phyloP scores from a whole-genome alignment of 495 filamentous ascomycete species.

The Neurospora sp. region DNA sequence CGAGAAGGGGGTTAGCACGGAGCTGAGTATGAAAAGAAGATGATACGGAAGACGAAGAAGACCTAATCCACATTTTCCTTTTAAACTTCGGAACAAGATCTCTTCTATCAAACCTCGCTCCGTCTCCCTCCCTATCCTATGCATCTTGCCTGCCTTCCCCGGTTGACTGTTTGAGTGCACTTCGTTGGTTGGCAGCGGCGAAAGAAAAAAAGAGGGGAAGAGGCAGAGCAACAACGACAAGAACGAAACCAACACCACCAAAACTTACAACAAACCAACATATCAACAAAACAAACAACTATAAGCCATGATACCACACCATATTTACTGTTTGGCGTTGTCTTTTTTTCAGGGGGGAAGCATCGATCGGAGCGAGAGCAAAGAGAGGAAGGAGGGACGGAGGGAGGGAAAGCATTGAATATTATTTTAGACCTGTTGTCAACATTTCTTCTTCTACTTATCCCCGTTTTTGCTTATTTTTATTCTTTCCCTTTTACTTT shows the following conservation, averaged over 20 bases:
- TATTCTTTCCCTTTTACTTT: slow-evolving; percentile 1
- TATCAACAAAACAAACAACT: background rate
- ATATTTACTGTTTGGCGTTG: slow-evolving; percentile 16
- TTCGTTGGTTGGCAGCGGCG: background rate
- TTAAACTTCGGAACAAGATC: background rate
- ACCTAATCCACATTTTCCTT: background rate
- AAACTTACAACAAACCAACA: background rate
- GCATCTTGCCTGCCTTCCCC: background rate
- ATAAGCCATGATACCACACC: slow-evolving; percentile 29
- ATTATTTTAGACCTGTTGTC: slow-evolving; percentile 1
- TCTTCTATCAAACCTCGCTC: background rate
- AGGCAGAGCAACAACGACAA: background rate
- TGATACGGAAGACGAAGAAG: background rate
- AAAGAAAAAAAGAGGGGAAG: background rate
- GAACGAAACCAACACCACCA: background rate
- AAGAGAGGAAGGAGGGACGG: background rate
- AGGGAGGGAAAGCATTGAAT: background rate
- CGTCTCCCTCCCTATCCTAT: background rate
- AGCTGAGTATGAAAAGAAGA: background rate
- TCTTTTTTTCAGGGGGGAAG: background rate
- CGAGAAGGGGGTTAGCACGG: background rate
- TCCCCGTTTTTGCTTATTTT: too few relatives aligned
- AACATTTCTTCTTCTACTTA: slow-evolving; percentile 3
- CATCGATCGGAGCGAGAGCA: background rate
- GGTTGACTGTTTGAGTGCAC: background rate